Evolutionary conservation across 2,329 filamentous ascomycete species (phyloP).

Genomic region (Penicillium sp.): DNA sequence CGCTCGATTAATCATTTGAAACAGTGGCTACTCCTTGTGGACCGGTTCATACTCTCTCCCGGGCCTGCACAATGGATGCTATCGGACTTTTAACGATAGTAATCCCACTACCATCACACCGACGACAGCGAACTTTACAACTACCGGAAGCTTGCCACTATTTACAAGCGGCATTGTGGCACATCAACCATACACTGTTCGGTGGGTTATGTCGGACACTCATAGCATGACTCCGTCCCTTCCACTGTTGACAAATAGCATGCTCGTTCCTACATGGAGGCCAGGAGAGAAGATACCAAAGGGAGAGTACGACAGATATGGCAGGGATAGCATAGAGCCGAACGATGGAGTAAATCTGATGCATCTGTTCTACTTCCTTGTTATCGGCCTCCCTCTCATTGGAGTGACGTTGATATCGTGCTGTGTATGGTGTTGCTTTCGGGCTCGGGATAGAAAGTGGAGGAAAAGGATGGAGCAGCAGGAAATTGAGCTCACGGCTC

Average conservation of each 20-base stretch:
- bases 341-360: not conserved
- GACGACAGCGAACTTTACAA: not conserved
- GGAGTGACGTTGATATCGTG: not conserved
- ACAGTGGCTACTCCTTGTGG: not conserved
- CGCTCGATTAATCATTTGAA: not conserved
- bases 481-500: not conserved
- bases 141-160: not conserved
- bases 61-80: not conserved
- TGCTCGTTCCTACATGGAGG: slow-evolving; percentile 1
- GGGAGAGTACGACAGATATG: not conserved
- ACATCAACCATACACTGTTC: not conserved
- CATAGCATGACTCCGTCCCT: not conserved
- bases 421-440: not conserved
- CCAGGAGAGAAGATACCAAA: not conserved
- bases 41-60: not conserved
- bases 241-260: slow-evolving; percentile 1
- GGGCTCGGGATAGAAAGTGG: not conserved
- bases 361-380: not conserved
- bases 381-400: not conserved
- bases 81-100: not conserved
- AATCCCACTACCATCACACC: not conserved
- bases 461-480: not conserved
- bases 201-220: not conserved
- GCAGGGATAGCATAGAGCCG: not conserved
- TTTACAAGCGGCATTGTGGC: not conserved